Percentiles rank a stretch among this genome's conserved stretches.
Conservation (phyloP, 2,329 filamentous ascomycete genomes). For the Alternaria gaisen region DNA sequence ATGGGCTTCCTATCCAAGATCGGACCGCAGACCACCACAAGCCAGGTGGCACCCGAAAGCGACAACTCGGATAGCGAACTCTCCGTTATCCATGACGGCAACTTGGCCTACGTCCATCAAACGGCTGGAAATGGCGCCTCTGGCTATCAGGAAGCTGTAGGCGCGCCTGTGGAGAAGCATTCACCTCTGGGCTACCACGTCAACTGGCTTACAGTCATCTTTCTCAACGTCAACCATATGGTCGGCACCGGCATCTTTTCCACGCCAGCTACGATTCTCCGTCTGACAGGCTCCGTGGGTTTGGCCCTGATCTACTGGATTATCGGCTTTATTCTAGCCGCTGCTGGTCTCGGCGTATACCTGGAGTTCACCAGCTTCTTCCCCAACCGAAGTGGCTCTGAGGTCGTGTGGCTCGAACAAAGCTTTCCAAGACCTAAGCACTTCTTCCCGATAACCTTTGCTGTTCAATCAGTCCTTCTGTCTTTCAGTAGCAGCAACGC, state of each 20-base stretch:
- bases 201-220: slow-evolving; percentile 39
- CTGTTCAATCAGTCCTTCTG: slow-evolving; percentile 40
- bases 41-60: background rate
- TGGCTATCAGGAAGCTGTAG: slow-evolving; percentile 40
- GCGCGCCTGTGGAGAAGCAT: slow-evolving; percentile 41
- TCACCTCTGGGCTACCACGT: slow-evolving; percentile 45
- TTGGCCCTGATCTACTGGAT: slow-evolving; percentile 42
- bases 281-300: slow-evolving; percentile 37
- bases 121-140: slow-evolving; percentile 24
- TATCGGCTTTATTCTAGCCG: slow-evolving; percentile 38
- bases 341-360: slow-evolving; percentile 37
- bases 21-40: background rate
- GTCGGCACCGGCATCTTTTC: slow-evolving; percentile 40
- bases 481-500: slow-evolving; percentile 45
- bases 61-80: background rate
- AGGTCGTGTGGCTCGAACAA: slow-evolving; percentile 45
- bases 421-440: slow-evolving; percentile 39
- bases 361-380: slow-evolving; percentile 41
- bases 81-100: background rate
- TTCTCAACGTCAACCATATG: slow-evolving; percentile 45
- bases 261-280: slow-evolving; percentile 36
- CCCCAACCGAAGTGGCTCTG: slow-evolving; percentile 40
- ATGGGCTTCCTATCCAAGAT: background rate
- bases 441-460: slow-evolving; percentile 41
- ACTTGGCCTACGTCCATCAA: background rate